Evolutionary conservation across 306 rosid species (phyloP).

Genomic region (Prosopis cineraria): DNA sequence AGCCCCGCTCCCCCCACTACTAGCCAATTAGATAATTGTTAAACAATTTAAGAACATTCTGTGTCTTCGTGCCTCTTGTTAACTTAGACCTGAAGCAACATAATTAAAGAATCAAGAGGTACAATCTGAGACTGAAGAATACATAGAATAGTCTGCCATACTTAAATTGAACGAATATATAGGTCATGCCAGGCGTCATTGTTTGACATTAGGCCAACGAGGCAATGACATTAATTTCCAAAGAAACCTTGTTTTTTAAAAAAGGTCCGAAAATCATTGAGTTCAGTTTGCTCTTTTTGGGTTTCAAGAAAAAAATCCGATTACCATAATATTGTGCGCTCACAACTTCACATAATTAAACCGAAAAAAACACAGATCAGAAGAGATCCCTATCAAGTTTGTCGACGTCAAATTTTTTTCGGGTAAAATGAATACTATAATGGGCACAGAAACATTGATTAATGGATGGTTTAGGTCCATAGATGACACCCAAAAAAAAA

Average conservation of each 20-base stretch:
- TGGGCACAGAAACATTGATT: no score
- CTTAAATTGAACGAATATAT: not conserved
- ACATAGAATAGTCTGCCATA: not conserved
- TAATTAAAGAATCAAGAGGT: slow-evolving; percentile 27
- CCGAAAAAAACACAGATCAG: not conserved
- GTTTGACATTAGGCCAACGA: not conserved
- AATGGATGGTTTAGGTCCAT: no score
- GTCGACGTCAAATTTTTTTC: not conserved
- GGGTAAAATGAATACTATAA: no score
- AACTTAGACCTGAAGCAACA: not conserved
- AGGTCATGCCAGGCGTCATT: not conserved
- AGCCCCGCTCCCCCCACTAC: not conserved
- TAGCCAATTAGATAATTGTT: not conserved
- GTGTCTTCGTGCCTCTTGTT: not conserved
- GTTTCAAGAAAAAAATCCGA: not conserved
- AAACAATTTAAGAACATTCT: no score
- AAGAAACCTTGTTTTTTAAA: no score
- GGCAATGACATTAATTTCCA: no score
- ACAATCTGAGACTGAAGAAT: not conserved
- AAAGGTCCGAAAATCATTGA: slow-evolving; percentile 20
- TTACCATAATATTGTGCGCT: slow-evolving; percentile 20
- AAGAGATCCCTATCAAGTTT: not conserved
- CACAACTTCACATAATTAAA: slow-evolving; percentile 14
- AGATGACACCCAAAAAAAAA: no score
- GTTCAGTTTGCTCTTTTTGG: slow-evolving; percentile 11